Conservation (phyloP, 345 rosid genomes). For the Bruguiera parviflora region DNA sequence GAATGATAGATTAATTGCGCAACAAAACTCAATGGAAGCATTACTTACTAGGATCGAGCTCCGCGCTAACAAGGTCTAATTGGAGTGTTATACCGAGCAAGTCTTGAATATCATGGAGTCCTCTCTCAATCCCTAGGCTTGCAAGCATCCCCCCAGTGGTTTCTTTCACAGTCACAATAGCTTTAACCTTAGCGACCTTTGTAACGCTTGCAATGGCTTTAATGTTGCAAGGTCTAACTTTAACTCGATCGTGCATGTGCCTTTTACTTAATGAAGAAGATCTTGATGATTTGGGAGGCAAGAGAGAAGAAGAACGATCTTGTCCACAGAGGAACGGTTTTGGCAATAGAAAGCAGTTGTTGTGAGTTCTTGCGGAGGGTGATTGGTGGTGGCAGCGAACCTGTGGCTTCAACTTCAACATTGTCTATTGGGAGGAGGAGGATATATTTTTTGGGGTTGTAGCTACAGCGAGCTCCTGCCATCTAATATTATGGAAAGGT, state of each 20-base stretch:
- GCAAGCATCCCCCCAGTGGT: conserved; percentile 30
- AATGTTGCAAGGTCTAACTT: not conserved
- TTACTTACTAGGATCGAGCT: conserved; percentile 51
- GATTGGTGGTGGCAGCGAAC: too few relatives aligned
- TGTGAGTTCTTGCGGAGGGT: too few relatives aligned
- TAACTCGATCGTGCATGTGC: not conserved
- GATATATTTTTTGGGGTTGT: too few relatives aligned
- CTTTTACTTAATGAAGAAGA: not conserved
- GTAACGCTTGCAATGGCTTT: conserved; percentile 12
- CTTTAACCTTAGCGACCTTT: conserved; percentile 28
- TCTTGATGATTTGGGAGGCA: too few relatives aligned
- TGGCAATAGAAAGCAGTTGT: too few relatives aligned
- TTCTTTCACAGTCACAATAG: conserved; percentile 30
- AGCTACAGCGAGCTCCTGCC: too few relatives aligned
- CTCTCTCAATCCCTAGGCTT: conserved; percentile 24
- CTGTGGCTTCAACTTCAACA: too few relatives aligned
- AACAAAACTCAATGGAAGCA: not conserved
- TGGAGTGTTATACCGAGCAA: conserved; percentile 45
- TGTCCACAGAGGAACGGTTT: too few relatives aligned
- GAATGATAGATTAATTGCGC: not conserved
- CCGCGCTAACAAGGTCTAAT: conserved; percentile 55
- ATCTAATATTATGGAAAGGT: too few relatives aligned
- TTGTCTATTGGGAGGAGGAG: too few relatives aligned
- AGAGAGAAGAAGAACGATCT: too few relatives aligned
- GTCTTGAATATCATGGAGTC: conserved; percentile 44